Evolutionary conservation across 768 basidiomycete species (phyloP).

Genomic region (Chalciporus sphaerocephalus): DNA sequence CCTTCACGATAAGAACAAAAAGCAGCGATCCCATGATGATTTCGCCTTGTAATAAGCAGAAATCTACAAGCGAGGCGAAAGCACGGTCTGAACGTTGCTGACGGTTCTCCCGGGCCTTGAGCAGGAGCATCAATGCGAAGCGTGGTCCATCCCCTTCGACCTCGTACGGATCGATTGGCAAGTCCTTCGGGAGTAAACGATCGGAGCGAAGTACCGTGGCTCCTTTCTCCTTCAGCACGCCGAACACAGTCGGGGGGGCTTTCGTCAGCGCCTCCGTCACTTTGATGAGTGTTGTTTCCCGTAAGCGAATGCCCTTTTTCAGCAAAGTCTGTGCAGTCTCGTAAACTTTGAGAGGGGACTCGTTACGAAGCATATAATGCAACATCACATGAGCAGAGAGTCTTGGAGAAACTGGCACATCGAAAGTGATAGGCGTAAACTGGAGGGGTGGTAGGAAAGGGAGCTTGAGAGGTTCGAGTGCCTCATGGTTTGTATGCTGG

Average conservation of each 20-base stretch:
- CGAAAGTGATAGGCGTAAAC: conserved; percentile 46
- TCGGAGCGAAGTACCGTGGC: conserved; percentile 16
- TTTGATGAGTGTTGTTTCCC: conserved; percentile 45
- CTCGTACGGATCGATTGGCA: conserved; percentile 33
- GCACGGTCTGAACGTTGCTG: conserved; percentile 55
- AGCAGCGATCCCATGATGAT: conserved; percentile 71
- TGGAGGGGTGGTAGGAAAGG: conserved; percentile 27
- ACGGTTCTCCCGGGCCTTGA: conserved; percentile 49
- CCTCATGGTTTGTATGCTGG: conserved; percentile 1
- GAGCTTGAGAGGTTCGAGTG: conserved; percentile 9
- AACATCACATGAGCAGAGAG: conserved; percentile 61
- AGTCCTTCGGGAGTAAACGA: conserved; percentile 11
- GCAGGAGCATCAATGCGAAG: conserved; percentile 51
- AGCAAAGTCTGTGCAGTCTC: conserved; percentile 51
- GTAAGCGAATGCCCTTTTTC: conserved; percentile 47
- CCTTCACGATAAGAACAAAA: conserved; percentile 60
- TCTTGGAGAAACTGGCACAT: conserved; percentile 49
- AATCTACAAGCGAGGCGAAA: conserved; percentile 56
- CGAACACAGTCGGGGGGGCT: conserved; percentile 22
- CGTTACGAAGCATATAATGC: conserved; percentile 57
- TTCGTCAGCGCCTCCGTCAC: conserved; percentile 25
- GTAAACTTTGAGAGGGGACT: conserved; percentile 46
- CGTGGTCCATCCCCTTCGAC: conserved; percentile 40
- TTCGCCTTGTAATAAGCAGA: conserved; percentile 73
- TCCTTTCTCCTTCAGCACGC: conserved; percentile 16